These are phyloP conservation scores for Trichoderma gamsii DNA, from an alignment of 495 filamentous ascomycete genomes.

Conservation along the genomic window DNA sequence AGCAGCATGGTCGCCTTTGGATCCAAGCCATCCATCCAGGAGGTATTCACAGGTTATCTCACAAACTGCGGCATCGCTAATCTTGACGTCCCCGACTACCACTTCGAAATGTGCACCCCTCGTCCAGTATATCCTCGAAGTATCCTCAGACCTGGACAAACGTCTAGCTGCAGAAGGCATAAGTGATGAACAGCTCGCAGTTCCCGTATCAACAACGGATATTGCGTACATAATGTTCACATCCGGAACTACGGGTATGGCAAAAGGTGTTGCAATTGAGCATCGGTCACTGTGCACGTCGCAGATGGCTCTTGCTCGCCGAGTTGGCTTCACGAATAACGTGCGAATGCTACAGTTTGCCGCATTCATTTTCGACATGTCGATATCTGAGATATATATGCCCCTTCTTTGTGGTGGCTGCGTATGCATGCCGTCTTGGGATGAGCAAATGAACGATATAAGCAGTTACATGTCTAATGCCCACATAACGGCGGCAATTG, in stretches of 20 bases:
- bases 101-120: neutral
- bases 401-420: constrained; percentile 52
- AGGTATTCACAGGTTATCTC: constrained; percentile 29
- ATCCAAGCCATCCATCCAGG: constrained; percentile 46
- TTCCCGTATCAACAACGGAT: constrained; percentile 45
- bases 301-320: constrained; percentile 30
- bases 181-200: neutral
- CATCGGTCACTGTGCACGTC: constrained; percentile 34
- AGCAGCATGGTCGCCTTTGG: constrained; percentile 50
- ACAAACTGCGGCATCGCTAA: neutral
- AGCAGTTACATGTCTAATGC: constrained; percentile 37
- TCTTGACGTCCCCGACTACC: neutral
- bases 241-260: constrained; percentile 48
- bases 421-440: constrained; percentile 44
- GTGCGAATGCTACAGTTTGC: constrained; percentile 57
- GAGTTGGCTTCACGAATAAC: constrained; percentile 35
- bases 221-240: constrained; percentile 48
- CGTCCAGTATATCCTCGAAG: neutral
- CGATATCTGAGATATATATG: constrained; percentile 59
- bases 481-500: constrained; percentile 37
- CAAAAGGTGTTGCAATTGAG: constrained; percentile 38
- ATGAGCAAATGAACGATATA: constrained; percentile 34
- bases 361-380: constrained; percentile 62
- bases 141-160: neutral
- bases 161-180: neutral